Evolutionary conservation across 345 rosid genomes (phyloP), one percentile per base, ranked within the genome.

Genomic region (Rubroshorea leprosula): DNA sequence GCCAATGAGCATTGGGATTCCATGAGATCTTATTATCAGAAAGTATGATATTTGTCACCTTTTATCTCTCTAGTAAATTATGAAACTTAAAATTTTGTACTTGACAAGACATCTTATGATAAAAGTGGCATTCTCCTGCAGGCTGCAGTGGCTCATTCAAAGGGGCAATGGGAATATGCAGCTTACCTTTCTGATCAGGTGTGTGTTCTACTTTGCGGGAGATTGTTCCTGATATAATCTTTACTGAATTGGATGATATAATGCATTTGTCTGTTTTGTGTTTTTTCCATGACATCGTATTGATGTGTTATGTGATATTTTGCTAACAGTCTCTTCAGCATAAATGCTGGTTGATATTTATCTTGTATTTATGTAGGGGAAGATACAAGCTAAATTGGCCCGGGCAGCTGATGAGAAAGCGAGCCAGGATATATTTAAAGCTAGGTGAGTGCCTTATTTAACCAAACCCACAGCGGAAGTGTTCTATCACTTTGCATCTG

Each of bases 131-230:
- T 61, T 61, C 35, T 64, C 64, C 55, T 68, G 41, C 74, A 92
- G 98, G 98, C 98, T 67, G 74, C 86, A 21, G 69, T 62, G 55
- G 98, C 95, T 63, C 76, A 84, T 80, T 81, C 95, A 23, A 92
- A 81, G 61, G 89, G 95, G 51, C 62, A 82, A 25, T 52, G 76
- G 68, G 76, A 53, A 22, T 69, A 81, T 64, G 96, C 96, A 0
- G 80, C 96, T 52, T 74, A 84, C 76, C 89, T 89, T 67, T 80
- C 95, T 60, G 90, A 86, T 22, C 76, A 86, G 98, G 98, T 89
- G 57, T 61, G 63, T n/a, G n/a, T n/a, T 58, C 38, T 58, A 11
- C 22, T 52, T 27, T 4, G 29, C 24, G 38, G 62, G 14, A 50
- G 18, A 38, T 17, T 9, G 5, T 17, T 53, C 14, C 35, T 31